Evolutionary conservation across 306 rosid species (phyloP), one percentile per base, ranked within the genome.

Genomic region (Amphicarpaea edgeworthii): DNA sequence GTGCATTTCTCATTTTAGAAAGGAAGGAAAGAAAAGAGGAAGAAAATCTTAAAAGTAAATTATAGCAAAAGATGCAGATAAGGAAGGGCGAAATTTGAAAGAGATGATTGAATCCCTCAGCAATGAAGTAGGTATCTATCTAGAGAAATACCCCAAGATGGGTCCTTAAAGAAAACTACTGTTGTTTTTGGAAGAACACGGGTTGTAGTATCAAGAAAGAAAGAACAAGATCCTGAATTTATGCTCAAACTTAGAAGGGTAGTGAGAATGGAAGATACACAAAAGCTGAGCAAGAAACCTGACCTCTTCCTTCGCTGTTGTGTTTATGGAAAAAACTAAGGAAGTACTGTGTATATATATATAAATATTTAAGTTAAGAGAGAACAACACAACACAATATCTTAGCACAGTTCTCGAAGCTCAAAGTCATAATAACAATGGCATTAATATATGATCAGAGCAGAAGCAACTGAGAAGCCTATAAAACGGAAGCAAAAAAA

Each of bases 371-470:
- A 63, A 78, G 77, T 49, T 16, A 63, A 78, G 77, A 60, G 58
- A 73, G 83, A 4, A 28, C 32, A 62, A 57, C 49, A 28, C 32
- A 62, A 57, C 49, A 45, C 66, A 65, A 58, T 32, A 79, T 43
- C 58, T 17, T 80, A 84, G 88, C 99, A 37, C 93, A 72, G 82
- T 79, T 85, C 79, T 90, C 97, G 57, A 92, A 87, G 88, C 83
- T 26, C 59, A 72, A 84, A 64, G 90, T 76, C 86, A 85, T 84
- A 77, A 85, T 84, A 82, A 87, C 68, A 84, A 85, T 83, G 90
- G 72, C 88, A 82, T 81, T 79, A 78, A 81, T 83, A 81, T 83
- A 67, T 45, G 83, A 77, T 65, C 81, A 77, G 63, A 40, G 72
- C 23, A 57, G 80, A 65, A 86, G 78, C 71, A 85, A 79, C 81